These are phyloP conservation scores for Stachybotrys echinatus DNA, from an alignment of 2,329 filamentous ascomycete genomes.

Conservation along the genomic window DNA sequence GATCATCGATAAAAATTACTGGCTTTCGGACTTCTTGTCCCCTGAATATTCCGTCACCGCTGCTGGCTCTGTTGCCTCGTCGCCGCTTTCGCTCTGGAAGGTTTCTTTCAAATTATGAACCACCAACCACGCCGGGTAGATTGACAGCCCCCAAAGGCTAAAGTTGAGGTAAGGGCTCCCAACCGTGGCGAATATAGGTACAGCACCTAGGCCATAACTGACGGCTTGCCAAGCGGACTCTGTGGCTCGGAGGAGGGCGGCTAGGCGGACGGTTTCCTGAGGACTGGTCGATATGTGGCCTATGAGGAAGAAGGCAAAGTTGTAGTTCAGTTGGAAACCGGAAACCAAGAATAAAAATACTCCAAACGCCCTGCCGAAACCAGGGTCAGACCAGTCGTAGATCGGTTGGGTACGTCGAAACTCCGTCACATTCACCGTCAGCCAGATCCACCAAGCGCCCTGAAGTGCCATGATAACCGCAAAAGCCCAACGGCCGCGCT, in stretches of 20 bases:
- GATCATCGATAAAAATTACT: no score
- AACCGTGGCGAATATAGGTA: constrained; percentile 55
- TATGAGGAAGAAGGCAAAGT: constrained; percentile 65
- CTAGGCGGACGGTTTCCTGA: constrained; percentile 57
- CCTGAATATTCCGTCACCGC: no score
- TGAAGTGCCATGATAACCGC: constrained; percentile 46
- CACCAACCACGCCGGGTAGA: constrained; percentile 60
- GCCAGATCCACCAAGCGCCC: constrained; percentile 66
- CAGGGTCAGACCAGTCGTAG: constrained; percentile 57
- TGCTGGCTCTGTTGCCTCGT: no score
- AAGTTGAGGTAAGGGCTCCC: constrained; percentile 64
- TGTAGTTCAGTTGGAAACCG: constrained; percentile 68
- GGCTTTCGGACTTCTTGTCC: no score
- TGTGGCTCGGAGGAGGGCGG: constrained; percentile 58
- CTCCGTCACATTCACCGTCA: constrained; percentile 55
- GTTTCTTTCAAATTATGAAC: not conserved
- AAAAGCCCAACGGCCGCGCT: constrained; percentile 48
- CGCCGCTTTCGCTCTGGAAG: not conserved
- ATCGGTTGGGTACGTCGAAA: constrained; percentile 49
- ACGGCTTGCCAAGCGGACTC: constrained; percentile 66
- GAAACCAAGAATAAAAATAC: constrained; percentile 60
- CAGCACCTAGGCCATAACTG: constrained; percentile 58
- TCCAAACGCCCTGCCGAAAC: constrained; percentile 59
- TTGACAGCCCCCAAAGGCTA: constrained; percentile 54
- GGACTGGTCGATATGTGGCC: constrained; percentile 54